Percentiles rank a stretch among this genome's conserved stretches.
Conservation (phyloP, 805 yeast species). For the Spathaspora arborariae region DNA sequence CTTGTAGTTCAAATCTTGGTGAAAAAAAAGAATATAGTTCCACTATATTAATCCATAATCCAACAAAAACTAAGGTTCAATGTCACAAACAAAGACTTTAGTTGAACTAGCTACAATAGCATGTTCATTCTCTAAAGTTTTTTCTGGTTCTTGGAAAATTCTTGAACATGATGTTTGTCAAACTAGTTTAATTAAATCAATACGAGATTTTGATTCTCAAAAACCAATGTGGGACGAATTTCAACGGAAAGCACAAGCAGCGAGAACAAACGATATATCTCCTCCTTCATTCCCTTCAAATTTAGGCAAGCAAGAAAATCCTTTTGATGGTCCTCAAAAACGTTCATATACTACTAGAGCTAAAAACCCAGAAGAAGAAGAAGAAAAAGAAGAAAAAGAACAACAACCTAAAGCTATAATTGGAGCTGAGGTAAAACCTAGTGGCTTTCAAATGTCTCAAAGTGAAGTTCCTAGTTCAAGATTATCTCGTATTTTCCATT, state of each 20-base stretch:
- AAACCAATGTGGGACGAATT: constrained; percentile 22
- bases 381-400: neutral
- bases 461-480: constrained; percentile 85
- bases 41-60: neutral
- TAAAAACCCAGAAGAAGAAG: neutral
- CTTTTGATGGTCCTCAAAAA: constrained; percentile 1
- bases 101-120: constrained; percentile 24
- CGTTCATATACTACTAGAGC: constrained; percentile 10
- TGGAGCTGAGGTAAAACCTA: constrained; percentile 10
- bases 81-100: constrained; percentile 10
- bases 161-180: constrained; percentile 15
- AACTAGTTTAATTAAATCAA: constrained; percentile 8
- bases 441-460: constrained; percentile 47
- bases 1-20: neutral
- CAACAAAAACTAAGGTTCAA: neutral
- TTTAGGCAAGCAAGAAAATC: neutral
- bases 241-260: constrained; percentile 8
- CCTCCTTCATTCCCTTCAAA: constrained; percentile 1
- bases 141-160: constrained; percentile 14
- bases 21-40: neutral
- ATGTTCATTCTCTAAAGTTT: constrained; percentile 19
- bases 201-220: constrained; percentile 16
- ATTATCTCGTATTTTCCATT: constrained; percentile 86
- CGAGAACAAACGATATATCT: constrained; percentile 2
- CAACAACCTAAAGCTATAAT: neutral